These are phyloP conservation scores for Paecilomyces formosus DNA, from an alignment of 2,329 filamentous ascomycete species.

Conservation along the genomic window DNA sequence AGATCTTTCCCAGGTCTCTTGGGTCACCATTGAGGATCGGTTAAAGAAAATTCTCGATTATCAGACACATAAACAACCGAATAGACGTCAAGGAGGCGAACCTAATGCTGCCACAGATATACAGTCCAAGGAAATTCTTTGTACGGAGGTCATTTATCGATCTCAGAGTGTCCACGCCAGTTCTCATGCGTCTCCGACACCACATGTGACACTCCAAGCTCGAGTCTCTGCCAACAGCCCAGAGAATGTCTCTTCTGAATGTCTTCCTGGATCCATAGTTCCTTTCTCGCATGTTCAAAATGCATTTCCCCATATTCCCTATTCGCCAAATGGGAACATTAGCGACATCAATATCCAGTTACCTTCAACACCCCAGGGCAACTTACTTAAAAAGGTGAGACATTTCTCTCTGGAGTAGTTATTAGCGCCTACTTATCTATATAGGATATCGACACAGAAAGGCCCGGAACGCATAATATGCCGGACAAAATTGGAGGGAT, in stretches of 20 bases:
- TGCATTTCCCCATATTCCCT: constrained; percentile 7
- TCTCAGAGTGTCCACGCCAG: constrained; percentile 9
- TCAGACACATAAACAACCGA: not conserved
- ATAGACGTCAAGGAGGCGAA: not conserved
- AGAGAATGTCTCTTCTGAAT: constrained; percentile 3
- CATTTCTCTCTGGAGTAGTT: not conserved
- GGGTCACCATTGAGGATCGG: constrained; percentile 11
- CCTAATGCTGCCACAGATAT: not conserved
- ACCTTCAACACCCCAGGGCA: constrained; percentile 13
- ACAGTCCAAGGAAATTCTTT: constrained; percentile 3
- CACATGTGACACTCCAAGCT: not conserved
- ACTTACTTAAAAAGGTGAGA: not conserved
- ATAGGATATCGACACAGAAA: not conserved
- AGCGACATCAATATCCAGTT: constrained; percentile 23
- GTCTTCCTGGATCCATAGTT: constrained; percentile 14
- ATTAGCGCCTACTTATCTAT: not conserved
- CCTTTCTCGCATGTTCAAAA: constrained; percentile 25
- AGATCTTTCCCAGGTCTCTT: constrained; percentile 12
- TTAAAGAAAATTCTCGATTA: constrained; percentile 5
- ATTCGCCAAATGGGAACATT: constrained; percentile 12
- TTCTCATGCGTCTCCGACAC: constrained; percentile 2
- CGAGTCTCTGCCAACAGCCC: not conserved
- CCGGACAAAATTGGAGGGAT: not conserved
- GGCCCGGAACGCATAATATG: not conserved
- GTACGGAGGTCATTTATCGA: constrained; percentile 13